Evolutionary conservation across 2,329 filamentous ascomycete species (phyloP).

Genomic region (Phaeosphaeria sp.): DNA sequence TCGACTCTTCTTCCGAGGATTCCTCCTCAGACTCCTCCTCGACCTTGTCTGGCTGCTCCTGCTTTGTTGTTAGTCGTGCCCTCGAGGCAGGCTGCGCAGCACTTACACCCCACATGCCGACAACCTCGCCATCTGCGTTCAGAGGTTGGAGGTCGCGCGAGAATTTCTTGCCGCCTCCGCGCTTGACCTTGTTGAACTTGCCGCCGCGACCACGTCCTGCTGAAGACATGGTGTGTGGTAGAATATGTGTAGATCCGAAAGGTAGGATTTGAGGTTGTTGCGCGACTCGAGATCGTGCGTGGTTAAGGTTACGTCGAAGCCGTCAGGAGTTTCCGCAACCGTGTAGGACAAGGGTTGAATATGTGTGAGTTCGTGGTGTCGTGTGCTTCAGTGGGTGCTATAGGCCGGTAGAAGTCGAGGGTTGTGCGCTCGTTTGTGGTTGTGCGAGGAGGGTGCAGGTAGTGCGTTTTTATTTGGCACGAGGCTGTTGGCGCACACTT

Average conservation of each 20-base stretch:
- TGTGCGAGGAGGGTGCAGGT: constrained; percentile 3
- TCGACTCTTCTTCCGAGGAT: constrained; percentile 55
- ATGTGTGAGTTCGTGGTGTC: not conserved
- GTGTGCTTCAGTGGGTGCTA: constrained; percentile 4
- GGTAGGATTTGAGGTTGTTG: constrained; percentile 1
- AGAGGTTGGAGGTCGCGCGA: constrained; percentile 88
- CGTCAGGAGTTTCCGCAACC: not conserved
- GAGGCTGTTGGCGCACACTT: constrained; percentile 16
- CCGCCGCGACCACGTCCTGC: constrained; percentile 77
- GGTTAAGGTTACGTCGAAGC: not conserved
- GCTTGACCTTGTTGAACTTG: constrained; percentile 92
- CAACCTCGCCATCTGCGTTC: constrained; percentile 86
- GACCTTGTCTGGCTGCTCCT: constrained; percentile 55
- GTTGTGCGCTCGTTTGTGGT: constrained; percentile 6
- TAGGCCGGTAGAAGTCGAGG: constrained; percentile 3
- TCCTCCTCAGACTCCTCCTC: constrained; percentile 55
- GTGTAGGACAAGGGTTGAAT: not conserved
- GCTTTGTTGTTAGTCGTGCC: constrained; percentile 22
- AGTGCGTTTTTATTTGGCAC: constrained; percentile 10
- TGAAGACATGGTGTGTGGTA: constrained; percentile 57
- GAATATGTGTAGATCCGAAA: constrained; percentile 11
- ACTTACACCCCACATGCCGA: constrained; percentile 84
- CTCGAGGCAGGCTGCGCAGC: not conserved
- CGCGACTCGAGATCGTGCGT: not conserved
- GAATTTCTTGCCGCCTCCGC: constrained; percentile 96